Base-by-base conservation (phyloP, 1,284 basidiomycete genomes). In the Trametes pubescens region DNA sequence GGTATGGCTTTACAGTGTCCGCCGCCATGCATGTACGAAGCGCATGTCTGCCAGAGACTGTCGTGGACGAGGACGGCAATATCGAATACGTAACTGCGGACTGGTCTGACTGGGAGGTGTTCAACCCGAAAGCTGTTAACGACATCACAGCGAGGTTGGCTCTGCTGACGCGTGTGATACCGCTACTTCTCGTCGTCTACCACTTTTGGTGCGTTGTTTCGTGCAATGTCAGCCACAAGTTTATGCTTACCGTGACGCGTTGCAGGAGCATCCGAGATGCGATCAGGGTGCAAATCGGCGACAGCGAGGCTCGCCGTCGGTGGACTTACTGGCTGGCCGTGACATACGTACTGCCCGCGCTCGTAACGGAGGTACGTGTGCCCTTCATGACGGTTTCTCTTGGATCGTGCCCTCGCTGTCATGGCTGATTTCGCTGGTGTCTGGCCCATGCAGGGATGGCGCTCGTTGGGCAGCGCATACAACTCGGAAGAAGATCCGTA, bases 201-300 rank as follows among this genome's bases (percentile, higher is more conserved):
- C 18, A 26, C n/a, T 2, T 46, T 9, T 59, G 58, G 58, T 53
- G 34, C 24, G 58, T 35, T 11, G 26, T 16, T 44, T 44, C 10
- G 13, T 32, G 13, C 22, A 6, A 24, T 8, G 21, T 9, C 14
- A 21, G 8, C 21, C 10, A 8, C 34, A 1, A 7, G 13, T 16
- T n/a, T 18, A n/a, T n/a, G 11, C 18, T 26, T 34, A 40, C 13
- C 13, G 3, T 16, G 34, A 13, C 22, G 21, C 11, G 8, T 37
- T 21, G n/a, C 34, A 59, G 58, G 58, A 2, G 21, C 1, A 22
- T 34, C 10, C 58, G 58, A 26, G 43, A 35, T 11, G 40, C 9
- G 0, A 4, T 29, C 24, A 44, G 9, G 21, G 26, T 11, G 44
- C 22, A 34, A 2, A 8, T 56, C 24, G 32, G 54, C 4, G 54